These are phyloP conservation scores for Debaryomyces nepalensis DNA, from an alignment of 1,139 yeast genomes.

Conservation along the genomic window DNA sequence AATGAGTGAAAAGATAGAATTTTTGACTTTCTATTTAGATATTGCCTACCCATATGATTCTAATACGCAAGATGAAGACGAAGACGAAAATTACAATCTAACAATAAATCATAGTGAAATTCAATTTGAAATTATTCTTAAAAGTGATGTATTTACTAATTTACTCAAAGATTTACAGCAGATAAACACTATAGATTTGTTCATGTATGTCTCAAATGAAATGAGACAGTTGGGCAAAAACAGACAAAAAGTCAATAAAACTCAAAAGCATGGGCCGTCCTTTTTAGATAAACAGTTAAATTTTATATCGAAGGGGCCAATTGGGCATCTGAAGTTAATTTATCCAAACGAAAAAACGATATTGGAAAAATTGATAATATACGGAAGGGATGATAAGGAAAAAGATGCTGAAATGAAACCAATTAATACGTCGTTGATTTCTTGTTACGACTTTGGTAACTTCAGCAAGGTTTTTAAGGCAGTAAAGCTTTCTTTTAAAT, in stretches of 20 bases:
- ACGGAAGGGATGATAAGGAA: slow-evolving; percentile 13
- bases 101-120: slow-evolving; percentile 54
- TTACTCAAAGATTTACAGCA: slow-evolving; percentile 71
- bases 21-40: slow-evolving; percentile 60
- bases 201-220: slow-evolving; percentile 45
- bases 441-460: slow-evolving; percentile 55
- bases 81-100: slow-evolving; percentile 24
- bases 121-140: slow-evolving; percentile 66
- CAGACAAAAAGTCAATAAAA: background rate
- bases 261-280: slow-evolving; percentile 17
- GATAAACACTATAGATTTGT: slow-evolving; percentile 63
- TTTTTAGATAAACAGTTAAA: slow-evolving; percentile 39
- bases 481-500: slow-evolving; percentile 59
- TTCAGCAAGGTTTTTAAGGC: slow-evolving; percentile 60
- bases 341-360: slow-evolving; percentile 68
- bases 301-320: slow-evolving; percentile 67
- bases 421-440: slow-evolving; percentile 29
- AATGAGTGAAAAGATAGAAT: slow-evolving; percentile 73
- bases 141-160: slow-evolving; percentile 66
- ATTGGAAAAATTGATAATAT: slow-evolving; percentile 51
- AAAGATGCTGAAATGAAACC: slow-evolving; percentile 21
- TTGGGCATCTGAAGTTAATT: slow-evolving; percentile 70
- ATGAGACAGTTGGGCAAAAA: slow-evolving; percentile 7
- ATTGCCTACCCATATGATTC: slow-evolving; percentile 36
- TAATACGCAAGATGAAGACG: slow-evolving; percentile 37